phyloP scores from a whole-genome alignment of 2,329 filamentous ascomycete species.

The Penicillium sp. region DNA sequence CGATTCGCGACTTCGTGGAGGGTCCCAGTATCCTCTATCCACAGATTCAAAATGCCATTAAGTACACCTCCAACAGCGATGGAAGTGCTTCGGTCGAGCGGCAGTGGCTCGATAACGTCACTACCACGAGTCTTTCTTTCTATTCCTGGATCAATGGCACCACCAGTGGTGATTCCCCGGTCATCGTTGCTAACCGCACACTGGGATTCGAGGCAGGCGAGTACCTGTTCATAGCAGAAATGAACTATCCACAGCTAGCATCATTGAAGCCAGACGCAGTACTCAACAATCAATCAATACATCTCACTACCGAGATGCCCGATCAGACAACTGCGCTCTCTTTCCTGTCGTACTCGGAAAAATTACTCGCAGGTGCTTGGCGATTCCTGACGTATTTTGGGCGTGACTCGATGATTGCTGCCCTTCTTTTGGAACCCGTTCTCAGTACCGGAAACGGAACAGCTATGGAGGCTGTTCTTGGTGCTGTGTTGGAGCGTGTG shows the following conservation, averaged over 20 bases:
- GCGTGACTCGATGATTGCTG: slow-evolving; percentile 63
- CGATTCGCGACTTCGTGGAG: slow-evolving; percentile 63
- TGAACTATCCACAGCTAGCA: slow-evolving; percentile 62
- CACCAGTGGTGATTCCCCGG: slow-evolving; percentile 28
- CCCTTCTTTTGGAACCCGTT: slow-evolving; percentile 58
- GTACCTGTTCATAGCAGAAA: slow-evolving; percentile 60
- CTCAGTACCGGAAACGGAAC: slow-evolving; percentile 57
- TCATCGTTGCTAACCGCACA: slow-evolving; percentile 41
- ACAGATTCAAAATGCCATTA: slow-evolving; percentile 56
- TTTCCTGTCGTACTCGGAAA: slow-evolving; percentile 64
- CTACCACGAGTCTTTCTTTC: slow-evolving; percentile 56
- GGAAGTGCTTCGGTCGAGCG: slow-evolving; percentile 53
- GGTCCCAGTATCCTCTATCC: slow-evolving; percentile 55
- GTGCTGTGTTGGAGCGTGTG: slow-evolving; percentile 60
- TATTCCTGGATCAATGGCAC: slow-evolving; percentile 31
- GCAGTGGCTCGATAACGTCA: slow-evolving; percentile 63
- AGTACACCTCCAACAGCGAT: slow-evolving; percentile 42
- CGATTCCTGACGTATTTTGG: slow-evolving; percentile 68
- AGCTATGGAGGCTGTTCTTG: slow-evolving; percentile 62
- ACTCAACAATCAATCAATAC: slow-evolving; percentile 49
- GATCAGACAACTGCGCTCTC: slow-evolving; percentile 56
- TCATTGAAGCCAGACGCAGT: slow-evolving; percentile 54
- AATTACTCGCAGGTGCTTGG: slow-evolving; percentile 65
- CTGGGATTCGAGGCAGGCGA: slow-evolving; percentile 53
- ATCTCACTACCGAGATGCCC: slow-evolving; percentile 47